Evolutionary conservation across 2,329 filamentous ascomycete genomes (phyloP), one percentile per base, ranked within the genome.

Genomic region (Exophiala alcalophila): DNA sequence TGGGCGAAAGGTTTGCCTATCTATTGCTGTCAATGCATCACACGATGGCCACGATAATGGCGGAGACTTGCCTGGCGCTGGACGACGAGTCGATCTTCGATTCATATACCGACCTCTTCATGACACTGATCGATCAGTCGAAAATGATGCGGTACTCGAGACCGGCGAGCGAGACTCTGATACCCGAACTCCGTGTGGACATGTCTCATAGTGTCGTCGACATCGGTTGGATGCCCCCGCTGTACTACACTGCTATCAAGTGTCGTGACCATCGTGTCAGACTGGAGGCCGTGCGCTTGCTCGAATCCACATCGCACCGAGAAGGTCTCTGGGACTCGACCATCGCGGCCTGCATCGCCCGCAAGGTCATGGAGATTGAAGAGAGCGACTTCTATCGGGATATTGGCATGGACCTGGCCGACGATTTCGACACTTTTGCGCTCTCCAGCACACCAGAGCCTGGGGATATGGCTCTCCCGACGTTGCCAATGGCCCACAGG

Each of bases 181-280:
- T n/a, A n/a, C n/a, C n/a, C n/a, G n/a, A n/a, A n/a, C n/a, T n/a
- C n/a, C n/a, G 12, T 3, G 5, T 8, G n/a, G 15, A 40, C 10
- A 4, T 9, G 8, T 40, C 40, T 4, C 14, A 19, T 10, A 14
- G 14, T 23, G 38, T 49, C 12, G 26, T 29, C 8, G 63, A 66
- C 24, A 53, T 59, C 10, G 63, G 63, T n/a, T 63, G 46, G 27
- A 52, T 60, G 42, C 53, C 57, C 1, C 60, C 61, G 3, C 32
- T 66, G 7, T 65, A 62, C 30, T 64, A 59, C 35, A 56, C 57
- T 0, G 57, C 59, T 7, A 36, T 61, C 1, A 62, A 63, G 32
- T 65, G 62, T 40, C 62, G 62, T 2, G 40, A 56, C 15, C 59
- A 52, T n/a, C 52, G 48, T n/a, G 47, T 65, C 38, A 52, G 62